Evolutionary conservation across 345 rosid species (phyloP).

Genomic region (Aquilaria malaccensis): DNA sequence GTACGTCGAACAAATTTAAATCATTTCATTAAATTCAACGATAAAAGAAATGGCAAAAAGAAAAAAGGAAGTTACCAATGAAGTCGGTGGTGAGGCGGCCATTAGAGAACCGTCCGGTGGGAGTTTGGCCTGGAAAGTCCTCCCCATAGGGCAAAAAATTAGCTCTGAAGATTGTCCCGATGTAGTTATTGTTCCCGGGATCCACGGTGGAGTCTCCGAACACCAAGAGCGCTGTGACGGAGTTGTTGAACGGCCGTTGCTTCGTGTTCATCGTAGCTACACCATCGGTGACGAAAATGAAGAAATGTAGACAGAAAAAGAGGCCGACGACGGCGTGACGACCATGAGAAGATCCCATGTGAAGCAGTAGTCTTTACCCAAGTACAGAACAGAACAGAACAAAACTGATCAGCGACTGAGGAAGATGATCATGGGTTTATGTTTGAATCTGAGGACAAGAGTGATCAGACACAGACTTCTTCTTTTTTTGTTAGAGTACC

Average conservation of each 20-base stretch:
- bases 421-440: too few species aligned
- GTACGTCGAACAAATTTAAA: not conserved
- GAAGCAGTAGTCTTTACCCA: too few species aligned
- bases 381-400: too few species aligned
- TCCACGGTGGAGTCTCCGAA: conserved; percentile 95
- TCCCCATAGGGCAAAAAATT: conserved; percentile 71
- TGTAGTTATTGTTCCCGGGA: conserved; percentile 73
- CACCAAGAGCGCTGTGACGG: conserved; percentile 41
- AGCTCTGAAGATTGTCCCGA: conserved; percentile 40
- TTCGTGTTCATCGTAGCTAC: not conserved
- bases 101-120: conserved; percentile 80
- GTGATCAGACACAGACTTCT: too few species aligned
- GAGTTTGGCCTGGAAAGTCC: conserved; percentile 41
- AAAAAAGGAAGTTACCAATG: conserved; percentile 28
- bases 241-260: conserved; percentile 19
- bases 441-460: too few species aligned
- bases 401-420: too few species aligned
- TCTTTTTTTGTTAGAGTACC: too few species aligned
- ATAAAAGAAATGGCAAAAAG: not conserved
- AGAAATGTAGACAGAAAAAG: conserved; percentile 13
- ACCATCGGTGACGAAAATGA: conserved; percentile 11
- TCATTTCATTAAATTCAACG: not conserved
- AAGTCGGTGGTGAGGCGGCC: conserved; percentile 71
- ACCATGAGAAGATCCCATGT: conserved; percentile 12
- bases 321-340: conserved; percentile 8